Conservation (phyloP, 768 basidiomycete genomes). For the Floccularia luteovirens region DNA sequence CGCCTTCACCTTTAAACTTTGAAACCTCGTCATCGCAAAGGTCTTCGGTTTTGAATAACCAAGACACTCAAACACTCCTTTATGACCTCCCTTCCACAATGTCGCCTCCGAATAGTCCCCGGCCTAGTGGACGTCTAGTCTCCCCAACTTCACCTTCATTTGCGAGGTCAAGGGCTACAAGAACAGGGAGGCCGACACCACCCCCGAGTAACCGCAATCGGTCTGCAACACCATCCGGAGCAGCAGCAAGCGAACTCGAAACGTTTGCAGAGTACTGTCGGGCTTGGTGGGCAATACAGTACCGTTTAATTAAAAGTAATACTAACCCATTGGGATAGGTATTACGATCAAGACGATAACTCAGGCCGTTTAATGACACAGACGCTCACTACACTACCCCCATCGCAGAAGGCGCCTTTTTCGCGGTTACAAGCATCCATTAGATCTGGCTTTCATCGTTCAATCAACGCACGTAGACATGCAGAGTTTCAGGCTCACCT, state of each 20-base stretch:
- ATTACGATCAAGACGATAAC: slow-evolving; percentile 74
- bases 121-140: slow-evolving; percentile 27
- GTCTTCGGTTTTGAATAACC: slow-evolving; percentile 32
- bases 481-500: slow-evolving; percentile 86
- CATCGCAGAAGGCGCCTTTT: slow-evolving; percentile 82
- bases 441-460: slow-evolving; percentile 78
- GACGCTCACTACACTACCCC: slow-evolving; percentile 69
- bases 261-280: slow-evolving; percentile 72
- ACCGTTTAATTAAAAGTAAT: slow-evolving; percentile 1
- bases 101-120: slow-evolving; percentile 53
- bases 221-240: slow-evolving; percentile 63
- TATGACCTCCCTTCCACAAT: slow-evolving; percentile 66
- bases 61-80: slow-evolving; percentile 57
- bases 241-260: slow-evolving; percentile 63
- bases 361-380: slow-evolving; percentile 78
- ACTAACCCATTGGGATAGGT: slow-evolving; percentile 40
- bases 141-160: slow-evolving; percentile 59
- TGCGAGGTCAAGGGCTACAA: slow-evolving; percentile 39
- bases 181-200: slow-evolving; percentile 47
- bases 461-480: slow-evolving; percentile 64
- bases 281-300: slow-evolving; percentile 55
- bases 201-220: slow-evolving; percentile 54
- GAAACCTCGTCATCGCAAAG: slow-evolving; percentile 37
- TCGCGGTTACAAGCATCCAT: slow-evolving; percentile 83
- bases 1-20: slow-evolving; percentile 54